Base-by-base conservation (phyloP, 805 yeast species). In the Pichia californica region DNA sequence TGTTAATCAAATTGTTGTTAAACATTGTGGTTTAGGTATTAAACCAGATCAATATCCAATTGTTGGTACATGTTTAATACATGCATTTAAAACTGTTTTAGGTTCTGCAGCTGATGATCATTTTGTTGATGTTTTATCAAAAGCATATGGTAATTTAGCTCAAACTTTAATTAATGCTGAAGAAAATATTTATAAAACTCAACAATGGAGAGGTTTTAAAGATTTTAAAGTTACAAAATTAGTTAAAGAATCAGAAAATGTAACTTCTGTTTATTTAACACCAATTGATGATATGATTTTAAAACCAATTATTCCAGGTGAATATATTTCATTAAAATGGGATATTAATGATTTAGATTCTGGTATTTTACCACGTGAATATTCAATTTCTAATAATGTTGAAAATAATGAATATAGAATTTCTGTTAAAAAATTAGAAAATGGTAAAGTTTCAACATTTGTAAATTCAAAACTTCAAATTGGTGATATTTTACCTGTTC, bases 21-120 rank as follows among this genome's bases (percentile, higher is more conserved):
- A 81, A 59, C 89, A 83, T 52, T 79, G 75, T 46, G 83, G 84
- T 35, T 64, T 83, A 48, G 76, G 76, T 54, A 71, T 82, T 34
- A 57, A 63, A 48, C 76, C 88, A 4, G 83, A 77, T 44, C 87
- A 81, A 45, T 82, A 82, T 52, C 76, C 79, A 19, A 68, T 77
- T 50, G 88, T 82, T 27, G 89, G 88, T 25, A 56, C 59, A 26
- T 69, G 71, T 47, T 60, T 83, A n/a, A 56, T 82, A 27, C 63
- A 63, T 23, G 76, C 87, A 13, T 69, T 83, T 59, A 57, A 60
- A 32, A 70, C 71, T 43, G 68, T 77, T 32, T 62, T 82, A 29
- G 86, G 85, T 5, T 65, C 62, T 20, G 70, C 67, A n/a, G 85
- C 85, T n/a, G 76, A 77, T 16, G 70, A 67, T 3, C 77, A 70